These are phyloP conservation scores for Hypomontagnella monticulosa DNA, from an alignment of 495 filamentous ascomycete species.

Conservation along the genomic window DNA sequence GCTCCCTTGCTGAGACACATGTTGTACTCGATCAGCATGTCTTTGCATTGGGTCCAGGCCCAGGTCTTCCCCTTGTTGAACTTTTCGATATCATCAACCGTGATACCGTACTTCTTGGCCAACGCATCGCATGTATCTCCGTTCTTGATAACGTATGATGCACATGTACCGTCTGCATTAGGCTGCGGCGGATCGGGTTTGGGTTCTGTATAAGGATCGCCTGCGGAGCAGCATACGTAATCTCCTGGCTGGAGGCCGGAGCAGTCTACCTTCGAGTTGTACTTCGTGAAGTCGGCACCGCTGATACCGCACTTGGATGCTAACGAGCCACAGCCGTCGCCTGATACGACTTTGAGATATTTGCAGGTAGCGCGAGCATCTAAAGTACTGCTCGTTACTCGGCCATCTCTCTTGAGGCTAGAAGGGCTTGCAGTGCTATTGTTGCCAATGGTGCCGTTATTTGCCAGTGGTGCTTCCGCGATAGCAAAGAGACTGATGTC, in stretches of 20 bases:
- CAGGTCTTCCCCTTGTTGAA: constrained; percentile 58
- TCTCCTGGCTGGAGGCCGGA: constrained; percentile 47
- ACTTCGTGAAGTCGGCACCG: constrained; percentile 49
- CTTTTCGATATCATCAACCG: constrained; percentile 45
- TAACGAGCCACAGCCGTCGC: constrained; percentile 54
- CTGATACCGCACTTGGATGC: constrained; percentile 55
- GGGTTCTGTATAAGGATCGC: constrained; percentile 46
- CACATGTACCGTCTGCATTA: constrained; percentile 56
- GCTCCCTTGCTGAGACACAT: constrained; percentile 62
- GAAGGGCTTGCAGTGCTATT: too few relatives aligned
- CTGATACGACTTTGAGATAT: constrained; percentile 19
- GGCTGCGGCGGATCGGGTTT: constrained; percentile 43
- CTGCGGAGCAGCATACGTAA: constrained; percentile 60
- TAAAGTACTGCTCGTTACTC: too few relatives aligned
- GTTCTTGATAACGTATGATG: constrained; percentile 43
- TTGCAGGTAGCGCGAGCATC: too few relatives aligned
- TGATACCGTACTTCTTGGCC: constrained; percentile 46
- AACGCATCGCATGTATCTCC: constrained; percentile 52
- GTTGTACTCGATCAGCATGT: constrained; percentile 31
- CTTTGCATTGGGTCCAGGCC: constrained; percentile 60
- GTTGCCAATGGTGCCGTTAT: too few relatives aligned
- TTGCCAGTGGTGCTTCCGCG: too few relatives aligned
- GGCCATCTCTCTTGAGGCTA: too few relatives aligned
- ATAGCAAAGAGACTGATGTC: too few relatives aligned
- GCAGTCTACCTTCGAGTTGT: constrained; percentile 51